Conservation (phyloP, 164 flowering plant species). For the Aristolochia fimbriata region DNA sequence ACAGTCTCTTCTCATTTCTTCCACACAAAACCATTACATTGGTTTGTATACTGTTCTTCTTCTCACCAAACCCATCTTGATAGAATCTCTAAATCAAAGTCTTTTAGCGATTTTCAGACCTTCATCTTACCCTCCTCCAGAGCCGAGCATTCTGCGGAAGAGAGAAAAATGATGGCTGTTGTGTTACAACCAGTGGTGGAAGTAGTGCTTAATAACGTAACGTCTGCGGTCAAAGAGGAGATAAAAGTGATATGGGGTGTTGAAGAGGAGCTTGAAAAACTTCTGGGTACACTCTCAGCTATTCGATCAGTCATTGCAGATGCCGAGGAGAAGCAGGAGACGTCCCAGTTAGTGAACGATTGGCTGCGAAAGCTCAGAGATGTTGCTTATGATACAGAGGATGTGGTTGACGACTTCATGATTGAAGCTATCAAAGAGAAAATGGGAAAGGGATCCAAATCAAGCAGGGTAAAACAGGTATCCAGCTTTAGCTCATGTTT, state of each 20-base stretch:
- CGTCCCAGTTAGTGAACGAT: neutral
- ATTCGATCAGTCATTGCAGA: slow-evolving; percentile 3
- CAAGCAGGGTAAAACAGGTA: no score
- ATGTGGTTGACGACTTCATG: slow-evolving; percentile 1
- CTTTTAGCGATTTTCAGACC: no score
- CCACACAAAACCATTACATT: no score
- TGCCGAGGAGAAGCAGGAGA: slow-evolving; percentile 4
- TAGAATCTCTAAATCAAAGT: no score
- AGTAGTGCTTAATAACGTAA: neutral
- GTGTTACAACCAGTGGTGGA: no score
- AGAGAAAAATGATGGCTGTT: no score
- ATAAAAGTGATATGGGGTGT: slow-evolving; percentile 4
- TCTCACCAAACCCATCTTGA: no score
- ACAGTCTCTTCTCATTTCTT: no score
- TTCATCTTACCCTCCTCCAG: no score
- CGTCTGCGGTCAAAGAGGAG: neutral
- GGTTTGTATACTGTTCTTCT: no score
- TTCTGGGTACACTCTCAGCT: neutral
- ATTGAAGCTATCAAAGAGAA: neutral
- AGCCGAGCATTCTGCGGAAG: no score
- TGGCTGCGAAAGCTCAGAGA: slow-evolving; percentile 7
- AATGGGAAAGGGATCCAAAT: neutral
- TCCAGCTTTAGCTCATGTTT: neutral
- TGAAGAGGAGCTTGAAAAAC: slow-evolving; percentile 1
- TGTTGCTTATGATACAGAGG: slow-evolving; percentile 5